These are phyloP conservation scores for Sungouiella thailandica DNA, from an alignment of 805 yeast species.

Conservation along the genomic window DNA sequence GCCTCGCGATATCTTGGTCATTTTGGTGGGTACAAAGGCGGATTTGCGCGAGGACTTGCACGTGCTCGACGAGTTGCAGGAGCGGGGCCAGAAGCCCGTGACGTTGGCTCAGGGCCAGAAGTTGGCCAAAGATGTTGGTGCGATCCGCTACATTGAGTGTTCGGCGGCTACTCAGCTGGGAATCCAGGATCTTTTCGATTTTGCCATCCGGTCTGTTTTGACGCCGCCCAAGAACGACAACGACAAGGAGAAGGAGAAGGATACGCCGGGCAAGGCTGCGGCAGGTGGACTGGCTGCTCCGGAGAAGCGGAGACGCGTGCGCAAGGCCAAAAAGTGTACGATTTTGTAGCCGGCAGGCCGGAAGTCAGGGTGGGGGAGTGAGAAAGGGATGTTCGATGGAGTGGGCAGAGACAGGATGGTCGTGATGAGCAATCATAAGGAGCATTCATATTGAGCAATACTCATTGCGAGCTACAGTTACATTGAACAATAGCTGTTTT, in stretches of 20 bases:
- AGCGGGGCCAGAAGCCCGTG: conserved; percentile 59
- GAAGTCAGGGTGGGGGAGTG: too few relatives aligned
- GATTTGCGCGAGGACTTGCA: conserved; percentile 82
- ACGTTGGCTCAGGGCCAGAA: conserved; percentile 56
- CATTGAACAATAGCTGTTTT: too few relatives aligned
- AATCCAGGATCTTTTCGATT: conserved; percentile 79
- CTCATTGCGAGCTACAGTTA: too few relatives aligned
- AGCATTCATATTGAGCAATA: too few relatives aligned
- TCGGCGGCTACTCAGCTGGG: conserved; percentile 89
- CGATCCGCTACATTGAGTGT: conserved; percentile 77
- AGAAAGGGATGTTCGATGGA: too few relatives aligned
- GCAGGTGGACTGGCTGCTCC: conserved; percentile 1
- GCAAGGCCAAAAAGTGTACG: conserved; percentile 35
- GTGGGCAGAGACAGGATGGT: too few relatives aligned
- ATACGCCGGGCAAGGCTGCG: conserved; percentile 12
- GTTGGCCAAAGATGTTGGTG: conserved; percentile 66
- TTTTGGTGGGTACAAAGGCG: conserved; percentile 83
- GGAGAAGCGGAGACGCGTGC: conserved; percentile 23
- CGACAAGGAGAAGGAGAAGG: conserved; percentile 10
- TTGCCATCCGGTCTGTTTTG: conserved; percentile 68
- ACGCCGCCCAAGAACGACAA: conserved; percentile 38
- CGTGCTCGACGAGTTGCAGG: conserved; percentile 62
- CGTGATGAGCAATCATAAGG: too few relatives aligned
- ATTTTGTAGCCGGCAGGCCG: conserved; percentile 33
- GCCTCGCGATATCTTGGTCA: conserved; percentile 59